A percentile compares a stretch with the other conserved stretches of the same genome.
Conservation (phyloP, 768 basidiomycete species). For the Auriscalpium orientale region DNA sequence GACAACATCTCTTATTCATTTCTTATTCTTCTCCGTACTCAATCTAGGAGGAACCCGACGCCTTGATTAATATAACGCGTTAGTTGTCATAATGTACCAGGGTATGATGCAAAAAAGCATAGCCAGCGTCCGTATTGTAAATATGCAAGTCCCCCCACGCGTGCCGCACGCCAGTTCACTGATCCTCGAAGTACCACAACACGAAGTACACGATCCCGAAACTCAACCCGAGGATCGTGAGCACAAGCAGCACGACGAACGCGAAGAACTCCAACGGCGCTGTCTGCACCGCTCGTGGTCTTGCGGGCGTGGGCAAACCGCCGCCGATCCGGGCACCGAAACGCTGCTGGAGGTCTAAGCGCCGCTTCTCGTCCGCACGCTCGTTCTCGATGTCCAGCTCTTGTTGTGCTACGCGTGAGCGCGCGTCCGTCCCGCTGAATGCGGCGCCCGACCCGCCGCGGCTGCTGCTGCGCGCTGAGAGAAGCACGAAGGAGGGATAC, state of each 20-base stretch:
- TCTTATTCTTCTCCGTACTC: background rate
- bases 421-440: slow-evolving; percentile 47
- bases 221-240: slow-evolving; percentile 12
- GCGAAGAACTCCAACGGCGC: slow-evolving; percentile 20
- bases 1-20: background rate
- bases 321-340: background rate
- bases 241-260: slow-evolving; percentile 14
- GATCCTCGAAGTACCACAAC: slow-evolving; percentile 4
- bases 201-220: slow-evolving; percentile 12
- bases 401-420: slow-evolving; percentile 40
- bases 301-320: background rate
- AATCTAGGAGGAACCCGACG: background rate
- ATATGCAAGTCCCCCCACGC: background rate
- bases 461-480: slow-evolving; percentile 15
- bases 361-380: slow-evolving; percentile 32
- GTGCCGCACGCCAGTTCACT: background rate
- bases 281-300: slow-evolving; percentile 2
- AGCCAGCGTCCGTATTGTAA: background rate
- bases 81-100: slow-evolving; percentile 6
- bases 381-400: slow-evolving; percentile 34
- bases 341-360: slow-evolving; percentile 2
- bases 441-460: slow-evolving; percentile 8
- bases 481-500: slow-evolving; percentile 82
- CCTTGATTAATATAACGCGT: background rate
- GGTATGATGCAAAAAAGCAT: background rate